Conservation (phyloP, 306 rosid species). For the Trifolium pratense region DNA sequence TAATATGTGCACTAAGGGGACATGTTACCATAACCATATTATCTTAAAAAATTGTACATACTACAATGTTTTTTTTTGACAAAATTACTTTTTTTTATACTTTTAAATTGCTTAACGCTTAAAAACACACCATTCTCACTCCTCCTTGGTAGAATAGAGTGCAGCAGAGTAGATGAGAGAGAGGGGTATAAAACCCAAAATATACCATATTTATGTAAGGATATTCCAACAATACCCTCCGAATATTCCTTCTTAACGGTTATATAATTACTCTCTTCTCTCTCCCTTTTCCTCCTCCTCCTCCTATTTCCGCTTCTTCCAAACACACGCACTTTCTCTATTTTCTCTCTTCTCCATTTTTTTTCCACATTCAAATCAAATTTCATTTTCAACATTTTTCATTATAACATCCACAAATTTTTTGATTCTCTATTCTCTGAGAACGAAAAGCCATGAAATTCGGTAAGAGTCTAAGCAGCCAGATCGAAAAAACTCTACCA, state of each 20-base stretch:
- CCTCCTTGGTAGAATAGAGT: not conserved
- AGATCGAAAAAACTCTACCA: constrained; percentile 88
- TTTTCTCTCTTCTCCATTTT: not conserved
- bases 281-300: not conserved
- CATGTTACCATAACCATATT: too few relatives aligned
- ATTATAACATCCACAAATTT: too few relatives aligned
- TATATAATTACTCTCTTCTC: constrained; percentile 40
- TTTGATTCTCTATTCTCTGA: not conserved
- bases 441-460: constrained; percentile 63
- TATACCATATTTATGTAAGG: constrained; percentile 68
- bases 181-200: constrained; percentile 71
- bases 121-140: not conserved
- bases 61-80: too few relatives aligned
- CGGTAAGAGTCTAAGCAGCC: constrained; percentile 87
- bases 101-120: too few relatives aligned
- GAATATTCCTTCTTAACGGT: constrained; percentile 74
- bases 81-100: too few relatives aligned
- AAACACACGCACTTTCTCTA: not conserved
- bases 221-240: constrained; percentile 75
- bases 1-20: too few relatives aligned
- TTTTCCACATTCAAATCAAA: not conserved
- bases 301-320: too few relatives aligned
- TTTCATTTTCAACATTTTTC: not conserved
- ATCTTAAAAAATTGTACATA: too few relatives aligned
- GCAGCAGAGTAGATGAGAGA: not conserved